Conservation (phyloP, 257 asterid genomes). For the Nicotiana noctiflora region DNA sequence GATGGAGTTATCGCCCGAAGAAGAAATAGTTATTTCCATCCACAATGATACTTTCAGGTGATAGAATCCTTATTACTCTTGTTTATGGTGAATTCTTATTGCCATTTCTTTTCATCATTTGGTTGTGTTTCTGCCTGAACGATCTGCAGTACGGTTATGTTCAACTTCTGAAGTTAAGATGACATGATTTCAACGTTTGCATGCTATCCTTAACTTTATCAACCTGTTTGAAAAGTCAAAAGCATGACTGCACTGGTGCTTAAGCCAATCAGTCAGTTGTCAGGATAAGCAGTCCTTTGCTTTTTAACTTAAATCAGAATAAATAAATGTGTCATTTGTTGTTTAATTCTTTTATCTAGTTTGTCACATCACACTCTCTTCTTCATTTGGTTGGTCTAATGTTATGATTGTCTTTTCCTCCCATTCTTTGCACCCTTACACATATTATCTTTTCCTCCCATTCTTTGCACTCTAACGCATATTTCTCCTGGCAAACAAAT, state of each 20-base stretch:
- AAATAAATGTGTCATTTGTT: too few relatives aligned
- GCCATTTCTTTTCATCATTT: conserved; percentile 7
- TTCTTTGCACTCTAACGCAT: not conserved
- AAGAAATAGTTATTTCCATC: conserved; percentile 87
- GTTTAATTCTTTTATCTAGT: too few relatives aligned
- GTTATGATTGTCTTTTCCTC: not conserved
- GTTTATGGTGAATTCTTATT: conserved; percentile 1
- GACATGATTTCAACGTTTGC: not conserved
- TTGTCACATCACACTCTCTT: too few relatives aligned
- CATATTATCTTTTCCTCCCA: not conserved
- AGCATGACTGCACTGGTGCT: not conserved
- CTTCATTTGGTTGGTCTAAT: not conserved
- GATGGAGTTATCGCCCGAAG: conserved; percentile 90
- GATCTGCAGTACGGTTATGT: not conserved
- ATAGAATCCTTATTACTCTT: conserved; percentile 14
- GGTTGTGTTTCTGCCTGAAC: not conserved
- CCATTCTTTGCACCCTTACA: not conserved
- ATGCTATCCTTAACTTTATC: not conserved
- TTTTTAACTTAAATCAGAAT: not conserved
- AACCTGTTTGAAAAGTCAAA: not conserved
- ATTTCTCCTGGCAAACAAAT: not conserved
- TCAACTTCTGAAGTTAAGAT: not conserved
- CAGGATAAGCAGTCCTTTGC: not conserved
- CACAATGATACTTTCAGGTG: conserved; percentile 84
- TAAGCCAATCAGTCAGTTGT: not conserved